phyloP scores from a whole-genome alignment of 208 protist genomes.

The Trichomonas vaginalis region DNA sequence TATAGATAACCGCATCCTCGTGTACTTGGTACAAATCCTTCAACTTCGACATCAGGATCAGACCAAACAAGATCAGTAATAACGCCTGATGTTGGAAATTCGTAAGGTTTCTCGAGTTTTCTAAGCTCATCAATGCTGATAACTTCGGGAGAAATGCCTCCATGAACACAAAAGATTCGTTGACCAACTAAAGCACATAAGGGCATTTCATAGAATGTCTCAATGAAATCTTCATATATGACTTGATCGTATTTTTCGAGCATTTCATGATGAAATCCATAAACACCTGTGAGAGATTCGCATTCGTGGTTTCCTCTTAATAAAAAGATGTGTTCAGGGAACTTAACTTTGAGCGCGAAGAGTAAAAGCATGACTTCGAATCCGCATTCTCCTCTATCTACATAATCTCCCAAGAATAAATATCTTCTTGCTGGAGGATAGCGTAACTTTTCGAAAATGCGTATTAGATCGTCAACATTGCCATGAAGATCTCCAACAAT shows the following conservation, averaged over 20 bases:
- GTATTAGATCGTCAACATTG: background rate
- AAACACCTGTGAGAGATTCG: conserved; percentile 17
- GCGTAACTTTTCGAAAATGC: background rate
- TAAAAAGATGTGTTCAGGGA: conserved; percentile 28
- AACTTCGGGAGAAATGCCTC: conserved; percentile 53
- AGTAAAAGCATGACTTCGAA: conserved; percentile 28
- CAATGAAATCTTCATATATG: conserved; percentile 29
- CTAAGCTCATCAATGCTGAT: conserved; percentile 53
- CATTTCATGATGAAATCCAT: conserved; percentile 26
- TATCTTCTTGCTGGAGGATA: background rate
- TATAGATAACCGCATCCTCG: conserved; percentile 60
- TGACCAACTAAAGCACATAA: conserved; percentile 60
- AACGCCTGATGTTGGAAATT: conserved; percentile 40
- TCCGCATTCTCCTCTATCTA: conserved; percentile 29
- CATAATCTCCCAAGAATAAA: conserved; percentile 32
- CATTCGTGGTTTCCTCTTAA: conserved; percentile 39
- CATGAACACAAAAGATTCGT: conserved; percentile 71
- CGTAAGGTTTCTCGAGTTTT: conserved; percentile 67
- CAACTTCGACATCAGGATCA: conserved; percentile 19
- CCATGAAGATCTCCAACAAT: conserved; percentile 6
- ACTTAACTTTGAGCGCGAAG: background rate
- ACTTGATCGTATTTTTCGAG: conserved; percentile 23
- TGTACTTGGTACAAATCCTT: background rate
- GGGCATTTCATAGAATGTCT: conserved; percentile 65
- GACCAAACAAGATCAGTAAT: conserved; percentile 39